Base-by-base conservation (phyloP, 108 stramenopile genomes). In the Cyclotella sp. region DNA sequence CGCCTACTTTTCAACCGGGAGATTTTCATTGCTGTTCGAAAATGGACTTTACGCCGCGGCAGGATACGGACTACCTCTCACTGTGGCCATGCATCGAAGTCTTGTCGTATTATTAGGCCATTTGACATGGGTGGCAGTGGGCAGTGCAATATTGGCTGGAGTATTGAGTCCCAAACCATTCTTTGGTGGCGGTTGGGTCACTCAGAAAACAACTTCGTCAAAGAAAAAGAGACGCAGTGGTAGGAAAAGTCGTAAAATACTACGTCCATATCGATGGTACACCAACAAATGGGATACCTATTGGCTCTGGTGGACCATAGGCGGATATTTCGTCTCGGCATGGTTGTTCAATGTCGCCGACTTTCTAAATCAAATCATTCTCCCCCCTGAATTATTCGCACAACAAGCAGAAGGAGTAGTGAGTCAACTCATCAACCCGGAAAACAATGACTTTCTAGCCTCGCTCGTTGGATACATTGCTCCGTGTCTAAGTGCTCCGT, bases 291-390 rank as follows among this genome's bases (percentile, higher is more conserved):
- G 78, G 88, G 62, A 85, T 45, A 87, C 85, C 16, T 84, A 91
- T 71, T 97, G 95, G 95, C 68, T 96, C 53, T 97, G 95, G 95
- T 97, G 97, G 97, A 89, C 89, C 7, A 67, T 96, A 42, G 97
- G 97, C 9, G 97, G 97, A 30, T 97, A 98, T 81, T 95, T 85
- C 60, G 92, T 93, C 30, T 93, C 92, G 9, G 78, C 91, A 12
- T 94, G 93, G 90, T 59, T 96, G 3, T 97, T 97, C 78, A 96
- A 96, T 70, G 73, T 96, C 63, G 92, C 94, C 21, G 97, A 98
- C 62, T 83, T 90, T 28, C 34, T 88, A 49, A 98, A 98, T 64
- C 94, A 94, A 62, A 89, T 91, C 62, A n/a, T 96, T 16, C 84
- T 96, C 21, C 96, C 97, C 15, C 55, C 81, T 15, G n/a, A 70